phyloP scores from a whole-genome alignment of 345 rosid species.

The Anacardium occidentale region DNA sequence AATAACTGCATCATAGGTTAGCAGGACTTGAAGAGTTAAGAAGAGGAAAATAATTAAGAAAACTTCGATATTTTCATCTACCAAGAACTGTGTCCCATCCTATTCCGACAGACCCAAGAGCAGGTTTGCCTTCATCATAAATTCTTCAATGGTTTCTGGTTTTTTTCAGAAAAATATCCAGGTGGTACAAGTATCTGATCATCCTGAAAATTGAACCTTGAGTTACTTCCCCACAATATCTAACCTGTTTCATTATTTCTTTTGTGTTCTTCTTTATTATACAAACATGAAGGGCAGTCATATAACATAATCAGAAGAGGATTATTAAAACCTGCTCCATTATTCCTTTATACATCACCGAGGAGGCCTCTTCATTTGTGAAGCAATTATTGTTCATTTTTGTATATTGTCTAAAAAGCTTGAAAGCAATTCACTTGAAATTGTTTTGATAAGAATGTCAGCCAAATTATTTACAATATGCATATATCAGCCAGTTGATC shows the following conservation, averaged over 20 bases:
- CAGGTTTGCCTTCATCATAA: slow-evolving; percentile 89
- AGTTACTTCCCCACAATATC: slow-evolving; percentile 28
- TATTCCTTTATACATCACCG: slow-evolving; percentile 94
- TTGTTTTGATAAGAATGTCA: too few species aligned
- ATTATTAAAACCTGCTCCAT: slow-evolving; percentile 78
- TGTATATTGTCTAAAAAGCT: too few species aligned
- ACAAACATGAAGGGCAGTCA: slow-evolving; percentile 3
- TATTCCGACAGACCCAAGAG: slow-evolving; percentile 95
- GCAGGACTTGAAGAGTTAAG: neutral
- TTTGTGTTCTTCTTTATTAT: neutral
- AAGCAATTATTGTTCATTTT: too few species aligned
- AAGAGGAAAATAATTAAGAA: neutral
- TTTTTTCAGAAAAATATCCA: slow-evolving; percentile 82
- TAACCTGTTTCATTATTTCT: slow-evolving; percentile 12
- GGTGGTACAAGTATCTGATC: slow-evolving; percentile 88
- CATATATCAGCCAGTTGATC: too few species aligned
- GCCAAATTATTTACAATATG: too few species aligned
- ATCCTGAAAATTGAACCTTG: slow-evolving; percentile 61
- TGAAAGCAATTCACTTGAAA: too few species aligned
- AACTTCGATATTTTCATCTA: slow-evolving; percentile 25
- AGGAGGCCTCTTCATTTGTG: too few species aligned
- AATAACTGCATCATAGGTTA: neutral
- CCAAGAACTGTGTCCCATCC: slow-evolving; percentile 85
- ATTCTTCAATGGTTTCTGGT: slow-evolving; percentile 80
- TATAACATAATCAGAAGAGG: slow-evolving; percentile 15